Evolutionary conservation across 768 basidiomycete species (phyloP), one percentile per base, ranked within the genome.

Genomic region (Russula vinacea): DNA sequence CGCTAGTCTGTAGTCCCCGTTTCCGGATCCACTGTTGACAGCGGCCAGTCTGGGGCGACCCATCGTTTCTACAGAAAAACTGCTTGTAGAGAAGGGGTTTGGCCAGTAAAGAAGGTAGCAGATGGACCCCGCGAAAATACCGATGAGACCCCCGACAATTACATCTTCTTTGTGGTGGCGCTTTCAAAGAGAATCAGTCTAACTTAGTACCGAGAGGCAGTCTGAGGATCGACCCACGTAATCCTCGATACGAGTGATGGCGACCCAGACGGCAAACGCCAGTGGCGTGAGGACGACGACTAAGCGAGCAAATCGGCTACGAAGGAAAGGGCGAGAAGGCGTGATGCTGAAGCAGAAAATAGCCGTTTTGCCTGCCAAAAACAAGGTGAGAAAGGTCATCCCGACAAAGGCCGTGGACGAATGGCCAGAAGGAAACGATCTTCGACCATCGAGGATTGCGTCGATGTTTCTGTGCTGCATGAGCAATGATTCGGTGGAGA

Each of bases 371-470:
- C 84, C 83, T 33, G 86, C 86, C 16, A 87, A 73, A 76, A 81
- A 87, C 10, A 89, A 76, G 5, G 83, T 80, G 24, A 86, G 69
- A 67, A 86, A 84, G 26, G 80, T 77, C 84, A 88, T 87, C 35
- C 86, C 86, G 2, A 82, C 78, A 70, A 85, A 88, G 9, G 82
- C 86, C 13, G 83, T 82, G 1, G 86, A 85, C 1, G 86, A 85
- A 71, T 89, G 87, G 7, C 87, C 87, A 13, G 85, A 87, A 8
- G 86, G 87, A 69, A 89, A 89, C 0, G 86, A 88, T 60, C 79
- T 77, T 39, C 85, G 75, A 16, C 85, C 85, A 60, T 82, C 80
- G 16, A 77, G 52, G 32, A 87, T 70, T 13, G 71, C 62, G 5
- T 76, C 67, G 22, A 70, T 58, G 39, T 82, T 66, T 17, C 77